phyloP scores from a whole-genome alignment of 495 filamentous ascomycete species.

The Neurospora intermedia region DNA sequence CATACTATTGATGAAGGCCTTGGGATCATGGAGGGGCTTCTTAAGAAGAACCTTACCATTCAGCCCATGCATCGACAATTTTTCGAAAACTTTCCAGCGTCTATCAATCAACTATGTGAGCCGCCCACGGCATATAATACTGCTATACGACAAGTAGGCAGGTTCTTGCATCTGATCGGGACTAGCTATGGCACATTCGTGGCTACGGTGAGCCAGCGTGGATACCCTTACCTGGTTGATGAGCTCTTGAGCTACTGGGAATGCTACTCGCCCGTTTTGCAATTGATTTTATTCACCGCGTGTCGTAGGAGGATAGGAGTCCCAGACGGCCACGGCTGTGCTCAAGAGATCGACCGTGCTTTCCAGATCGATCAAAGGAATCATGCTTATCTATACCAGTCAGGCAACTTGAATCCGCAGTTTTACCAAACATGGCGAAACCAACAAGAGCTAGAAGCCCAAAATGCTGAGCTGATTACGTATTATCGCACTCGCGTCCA shows the following conservation, averaged over 20 bases:
- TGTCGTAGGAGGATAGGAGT: slow-evolving; percentile 32
- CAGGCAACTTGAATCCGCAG: neutral
- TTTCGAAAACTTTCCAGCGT: slow-evolving; percentile 42
- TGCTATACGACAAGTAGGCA: slow-evolving; percentile 20
- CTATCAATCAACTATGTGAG: slow-evolving; percentile 18
- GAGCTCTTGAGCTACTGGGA: slow-evolving; percentile 44
- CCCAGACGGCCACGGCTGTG: slow-evolving; percentile 9
- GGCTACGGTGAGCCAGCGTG: neutral
- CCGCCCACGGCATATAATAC: slow-evolving; percentile 1
- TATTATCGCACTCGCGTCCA: neutral
- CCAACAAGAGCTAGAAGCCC: neutral
- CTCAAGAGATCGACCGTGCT: slow-evolving; percentile 20
- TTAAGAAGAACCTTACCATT: slow-evolving; percentile 32
- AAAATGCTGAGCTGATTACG: neutral
- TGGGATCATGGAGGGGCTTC: slow-evolving; percentile 22
- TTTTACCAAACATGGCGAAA: neutral
- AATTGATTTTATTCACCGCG: slow-evolving; percentile 50
- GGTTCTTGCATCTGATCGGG: slow-evolving; percentile 25
- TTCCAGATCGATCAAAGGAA: slow-evolving; percentile 27
- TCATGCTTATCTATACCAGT: neutral
- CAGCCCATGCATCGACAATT: slow-evolving; percentile 31
- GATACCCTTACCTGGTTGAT: slow-evolving; percentile 49
- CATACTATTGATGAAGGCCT: slow-evolving; percentile 26
- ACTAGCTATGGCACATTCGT: slow-evolving; percentile 10
- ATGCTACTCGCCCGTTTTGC: slow-evolving; percentile 44